These are phyloP conservation scores for Claviceps africana DNA, from an alignment of 2,329 filamentous ascomycete genomes.

Conservation along the genomic window DNA sequence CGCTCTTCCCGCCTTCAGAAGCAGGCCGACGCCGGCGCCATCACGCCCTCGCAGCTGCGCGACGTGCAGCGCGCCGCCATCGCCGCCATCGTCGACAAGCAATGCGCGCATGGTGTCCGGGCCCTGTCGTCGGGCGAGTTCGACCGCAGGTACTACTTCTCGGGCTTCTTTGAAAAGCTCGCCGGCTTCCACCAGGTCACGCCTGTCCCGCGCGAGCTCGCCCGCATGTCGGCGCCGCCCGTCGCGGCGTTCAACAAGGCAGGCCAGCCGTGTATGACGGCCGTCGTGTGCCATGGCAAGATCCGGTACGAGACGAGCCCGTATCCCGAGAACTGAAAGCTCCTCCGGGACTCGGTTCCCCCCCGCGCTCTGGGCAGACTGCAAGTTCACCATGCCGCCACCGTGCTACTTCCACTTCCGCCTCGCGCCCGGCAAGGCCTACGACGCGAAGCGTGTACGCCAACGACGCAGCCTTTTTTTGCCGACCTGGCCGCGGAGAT, in stretches of 20 bases:
- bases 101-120: conserved; percentile 47
- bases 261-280: conserved; percentile 25
- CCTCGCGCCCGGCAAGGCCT: conserved; percentile 37
- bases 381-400: conserved; percentile 54
- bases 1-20: conserved; percentile 40
- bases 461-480: conserved; percentile 41
- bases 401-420: conserved; percentile 52
- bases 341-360: conserved; percentile 31
- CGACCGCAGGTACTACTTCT: conserved; percentile 34
- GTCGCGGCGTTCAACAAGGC: conserved; percentile 25
- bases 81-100: conserved; percentile 48
- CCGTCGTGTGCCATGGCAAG: conserved; percentile 27
- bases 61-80: conserved; percentile 48
- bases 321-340: conserved; percentile 29
- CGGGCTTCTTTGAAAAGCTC: conserved; percentile 34
- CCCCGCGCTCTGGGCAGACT: conserved; percentile 43
- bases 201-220: conserved; percentile 24
- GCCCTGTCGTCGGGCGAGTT: conserved; percentile 60
- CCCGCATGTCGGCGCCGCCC: conserved; percentile 23
- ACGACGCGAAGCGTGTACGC: conserved; percentile 36
- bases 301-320: conserved; percentile 27
- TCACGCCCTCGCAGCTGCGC: conserved; percentile 29
- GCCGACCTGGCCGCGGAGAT: conserved; percentile 42
- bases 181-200: conserved; percentile 24
- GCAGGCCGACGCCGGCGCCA: conserved; percentile 34